These are phyloP conservation scores for Lepidium aucheri DNA, from an alignment of 345 rosid genomes.

Conservation along the genomic window DNA sequence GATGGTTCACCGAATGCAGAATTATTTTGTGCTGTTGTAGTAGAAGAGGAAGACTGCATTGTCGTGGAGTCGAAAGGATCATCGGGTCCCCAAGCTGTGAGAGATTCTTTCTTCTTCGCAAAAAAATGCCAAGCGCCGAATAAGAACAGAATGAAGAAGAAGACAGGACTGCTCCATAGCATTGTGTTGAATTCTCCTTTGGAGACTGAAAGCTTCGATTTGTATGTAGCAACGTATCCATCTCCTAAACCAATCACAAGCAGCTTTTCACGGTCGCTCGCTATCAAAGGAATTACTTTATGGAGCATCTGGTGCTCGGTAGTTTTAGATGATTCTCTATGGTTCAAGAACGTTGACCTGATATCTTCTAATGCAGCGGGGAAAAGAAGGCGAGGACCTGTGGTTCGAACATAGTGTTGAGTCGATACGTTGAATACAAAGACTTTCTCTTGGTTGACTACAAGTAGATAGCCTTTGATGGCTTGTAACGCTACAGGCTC, in stretches of 20 bases:
- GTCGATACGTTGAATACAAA: conserved; percentile 78
- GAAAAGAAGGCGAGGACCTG: conserved; percentile 68
- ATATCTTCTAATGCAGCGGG: conserved; percentile 68
- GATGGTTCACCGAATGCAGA: conserved; percentile 47
- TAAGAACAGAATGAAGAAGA: conserved; percentile 71
- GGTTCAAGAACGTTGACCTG: conserved; percentile 59
- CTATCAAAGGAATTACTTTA: conserved; percentile 47
- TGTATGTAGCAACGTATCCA: conserved; percentile 74
- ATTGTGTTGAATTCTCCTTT: conserved; percentile 64
- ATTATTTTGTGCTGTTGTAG: conserved; percentile 22
- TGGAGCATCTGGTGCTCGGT: not conserved
- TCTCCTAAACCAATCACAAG: conserved; percentile 71
- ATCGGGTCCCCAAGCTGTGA: conserved; percentile 92
- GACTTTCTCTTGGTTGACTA: conserved; percentile 53
- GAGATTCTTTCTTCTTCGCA: conserved; percentile 91
- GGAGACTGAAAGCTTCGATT: conserved; percentile 55
- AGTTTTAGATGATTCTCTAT: conserved; percentile 30
- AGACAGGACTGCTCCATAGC: conserved; percentile 81
- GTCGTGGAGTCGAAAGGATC: conserved; percentile 63
- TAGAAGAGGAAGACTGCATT: conserved; percentile 30
- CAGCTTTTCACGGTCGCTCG: conserved; percentile 76
- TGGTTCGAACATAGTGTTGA: conserved; percentile 62
- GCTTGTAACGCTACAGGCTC: conserved; percentile 69
- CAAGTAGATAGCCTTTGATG: conserved; percentile 74
- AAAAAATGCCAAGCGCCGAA: conserved; percentile 92